Percentiles rank a stretch among this genome's conserved stretches.
Evolutionary conservation across 2,329 filamentous ascomycete species (phyloP).

Genomic region (Hawksworthiomyces lignivorus): DNA sequence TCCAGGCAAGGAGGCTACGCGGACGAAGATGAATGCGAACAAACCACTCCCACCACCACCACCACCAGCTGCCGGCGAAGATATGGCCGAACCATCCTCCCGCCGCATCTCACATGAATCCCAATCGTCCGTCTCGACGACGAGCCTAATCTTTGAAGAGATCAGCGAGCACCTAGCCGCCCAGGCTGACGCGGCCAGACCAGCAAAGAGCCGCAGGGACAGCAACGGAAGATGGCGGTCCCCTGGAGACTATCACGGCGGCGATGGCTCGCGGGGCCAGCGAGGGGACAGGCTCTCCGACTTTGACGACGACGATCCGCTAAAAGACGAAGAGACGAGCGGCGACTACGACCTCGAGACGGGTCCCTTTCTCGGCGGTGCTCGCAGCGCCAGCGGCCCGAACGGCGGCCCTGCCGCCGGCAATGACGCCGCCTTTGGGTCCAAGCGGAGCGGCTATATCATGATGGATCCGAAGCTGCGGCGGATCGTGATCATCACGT

Average conservation of each 20-base stretch:
- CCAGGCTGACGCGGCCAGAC: conserved; percentile 7
- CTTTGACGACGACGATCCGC: conserved; percentile 39
- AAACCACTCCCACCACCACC: background rate
- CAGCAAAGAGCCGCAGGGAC: background rate
- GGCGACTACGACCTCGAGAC: conserved; percentile 40
- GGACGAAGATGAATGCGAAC: background rate
- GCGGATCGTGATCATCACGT: conserved; percentile 53
- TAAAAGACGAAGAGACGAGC: conserved; percentile 33
- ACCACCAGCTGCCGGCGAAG: background rate
- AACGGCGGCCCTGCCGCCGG: conserved; percentile 12
- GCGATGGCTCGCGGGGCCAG: conserved; percentile 6
- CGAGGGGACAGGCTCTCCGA: conserved; percentile 25
- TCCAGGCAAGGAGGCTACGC: too few relatives aligned
- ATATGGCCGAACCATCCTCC: background rate
- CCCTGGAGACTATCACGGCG: conserved; percentile 3
- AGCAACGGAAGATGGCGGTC: conserved; percentile 11
- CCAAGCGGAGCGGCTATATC: conserved; percentile 30
- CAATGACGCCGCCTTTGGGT: conserved; percentile 17
- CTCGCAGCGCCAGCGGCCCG: conserved; percentile 21
- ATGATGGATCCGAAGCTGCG: conserved; percentile 60
- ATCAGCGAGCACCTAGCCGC: conserved; percentile 48
- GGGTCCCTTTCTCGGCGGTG: conserved; percentile 41
- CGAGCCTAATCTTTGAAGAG: conserved; percentile 73
- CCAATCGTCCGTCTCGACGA: conserved; percentile 71
- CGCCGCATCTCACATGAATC: conserved; percentile 47